Base-by-base conservation (phyloP, 1,139 yeast species). In the Blastobotrys illinoisensis region DNA sequence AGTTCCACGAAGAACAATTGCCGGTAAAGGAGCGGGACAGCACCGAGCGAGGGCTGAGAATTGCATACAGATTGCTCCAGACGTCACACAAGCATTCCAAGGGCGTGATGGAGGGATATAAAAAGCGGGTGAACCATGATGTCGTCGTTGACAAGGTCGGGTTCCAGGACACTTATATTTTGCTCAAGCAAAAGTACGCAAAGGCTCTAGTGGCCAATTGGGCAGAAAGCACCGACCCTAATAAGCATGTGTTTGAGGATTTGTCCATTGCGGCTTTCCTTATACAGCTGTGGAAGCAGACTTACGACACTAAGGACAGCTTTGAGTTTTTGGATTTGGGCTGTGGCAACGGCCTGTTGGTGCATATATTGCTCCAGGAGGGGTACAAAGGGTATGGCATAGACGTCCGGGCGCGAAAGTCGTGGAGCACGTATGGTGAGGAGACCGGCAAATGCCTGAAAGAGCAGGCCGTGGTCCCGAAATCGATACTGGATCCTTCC, bases 161-260 rank as follows among this genome's bases (percentile, higher is more conserved):
- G 9, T 91, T 91, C 65, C 98, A 93, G 68, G 86, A 89, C 65
- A 74, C 88, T 56, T 93, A 93, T 67, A 85, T 88, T 47, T 76
- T 81, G 28, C 75, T 93, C 63, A 93, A 93, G 71, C 88, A 86
- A 67, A 87, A 85, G 67, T 88, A 91, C 67, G 88, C 96, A 0
- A 81, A 85, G 46, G 71, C 74, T 19, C 72, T 91, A 53, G 91
- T 90, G n/a, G 86, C 84, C 45, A 80, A 79, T 62, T 93, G 99
- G 99, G 82, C 79, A 19, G 99, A 93, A 70, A 83, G 85, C 48
- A 93, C 99, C 1, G 97, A 93, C 69, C 98, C 98, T 1, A 81
- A 85, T 63, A 93, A 93, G 68, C 99, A 93, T 71, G 98, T 91
- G 0, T 93, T 91, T 72, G 99, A 93, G 73, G 99, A 93, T 67